Evolutionary conservation across 306 rosid genomes (phyloP).

Genomic region (Trichosanthes truncata): DNA sequence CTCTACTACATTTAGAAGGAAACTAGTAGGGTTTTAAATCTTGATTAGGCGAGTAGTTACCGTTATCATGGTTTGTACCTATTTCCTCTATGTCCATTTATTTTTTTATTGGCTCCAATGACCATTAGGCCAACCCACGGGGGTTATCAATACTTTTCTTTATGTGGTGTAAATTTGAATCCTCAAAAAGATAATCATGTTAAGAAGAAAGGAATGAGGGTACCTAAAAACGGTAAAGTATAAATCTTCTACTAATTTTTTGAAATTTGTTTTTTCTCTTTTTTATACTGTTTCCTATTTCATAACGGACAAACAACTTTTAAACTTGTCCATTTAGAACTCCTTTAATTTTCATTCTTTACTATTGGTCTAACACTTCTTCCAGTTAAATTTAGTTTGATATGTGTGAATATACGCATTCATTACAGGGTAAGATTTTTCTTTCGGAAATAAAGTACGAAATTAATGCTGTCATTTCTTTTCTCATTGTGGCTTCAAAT

Average conservation of each 20-base stretch:
- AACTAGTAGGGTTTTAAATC: not conserved
- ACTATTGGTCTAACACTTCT: not conserved
- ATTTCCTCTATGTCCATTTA: not conserved
- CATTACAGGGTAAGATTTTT: not conserved
- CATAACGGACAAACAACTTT: not conserved
- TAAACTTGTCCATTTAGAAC: not conserved
- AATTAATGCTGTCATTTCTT: conserved; percentile 12
- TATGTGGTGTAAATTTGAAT: not conserved
- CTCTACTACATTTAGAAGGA: not conserved
- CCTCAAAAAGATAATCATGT: not conserved
- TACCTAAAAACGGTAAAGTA: not conserved
- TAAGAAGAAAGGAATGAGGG: not conserved
- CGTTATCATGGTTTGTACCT: not conserved
- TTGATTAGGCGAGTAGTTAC: not conserved
- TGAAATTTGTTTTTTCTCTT: not conserved
- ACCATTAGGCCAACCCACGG: not conserved
- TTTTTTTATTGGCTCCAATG: not conserved
- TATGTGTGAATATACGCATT: not conserved
- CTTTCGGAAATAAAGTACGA: not conserved
- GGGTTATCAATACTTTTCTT: not conserved
- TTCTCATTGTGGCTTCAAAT: conserved; percentile 34
- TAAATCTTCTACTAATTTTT: not conserved
- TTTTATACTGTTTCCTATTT: not conserved
- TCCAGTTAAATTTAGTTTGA: not conserved
- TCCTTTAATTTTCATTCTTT: not conserved